phyloP scores from a whole-genome alignment of 129 eudicot genomes.

The Oenanthe sinensis region DNA sequence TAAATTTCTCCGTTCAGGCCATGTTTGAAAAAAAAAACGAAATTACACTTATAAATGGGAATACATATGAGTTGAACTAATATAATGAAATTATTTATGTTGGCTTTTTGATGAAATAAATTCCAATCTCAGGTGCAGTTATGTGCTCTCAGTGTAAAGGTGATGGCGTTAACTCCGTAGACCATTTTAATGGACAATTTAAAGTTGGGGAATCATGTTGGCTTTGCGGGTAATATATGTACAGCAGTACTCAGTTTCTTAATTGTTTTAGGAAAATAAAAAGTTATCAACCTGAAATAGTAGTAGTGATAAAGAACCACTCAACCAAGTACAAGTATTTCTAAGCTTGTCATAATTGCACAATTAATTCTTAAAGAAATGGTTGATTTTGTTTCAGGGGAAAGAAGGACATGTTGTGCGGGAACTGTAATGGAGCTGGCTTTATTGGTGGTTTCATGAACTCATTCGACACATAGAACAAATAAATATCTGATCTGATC shows the following conservation, averaged over 20 bases:
- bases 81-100: background rate
- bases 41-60: background rate
- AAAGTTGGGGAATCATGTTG: constrained; percentile 86
- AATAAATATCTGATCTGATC: background rate
- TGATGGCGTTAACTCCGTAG: constrained; percentile 57
- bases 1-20: background rate
- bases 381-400: background rate
- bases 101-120: background rate
- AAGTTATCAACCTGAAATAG: background rate
- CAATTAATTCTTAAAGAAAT: background rate
- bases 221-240: constrained; percentile 75
- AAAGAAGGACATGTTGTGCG: constrained; percentile 7
- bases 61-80: background rate
- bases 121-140: constrained; percentile 39
- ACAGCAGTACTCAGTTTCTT: background rate
- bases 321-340: background rate
- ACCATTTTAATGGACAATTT: constrained; percentile 72
- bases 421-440: constrained; percentile 9
- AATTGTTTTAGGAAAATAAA: background rate
- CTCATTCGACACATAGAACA: background rate
- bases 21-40: background rate
- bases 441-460: constrained; percentile 1
- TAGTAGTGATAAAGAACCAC: background rate
- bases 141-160: constrained; percentile 78
- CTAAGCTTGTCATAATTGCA: background rate